A percentile compares a stretch with the other conserved stretches of the same genome.
These are phyloP conservation scores for Alternaria tenuissima DNA, from an alignment of 2,329 filamentous ascomycete species.

Conservation along the genomic window DNA sequence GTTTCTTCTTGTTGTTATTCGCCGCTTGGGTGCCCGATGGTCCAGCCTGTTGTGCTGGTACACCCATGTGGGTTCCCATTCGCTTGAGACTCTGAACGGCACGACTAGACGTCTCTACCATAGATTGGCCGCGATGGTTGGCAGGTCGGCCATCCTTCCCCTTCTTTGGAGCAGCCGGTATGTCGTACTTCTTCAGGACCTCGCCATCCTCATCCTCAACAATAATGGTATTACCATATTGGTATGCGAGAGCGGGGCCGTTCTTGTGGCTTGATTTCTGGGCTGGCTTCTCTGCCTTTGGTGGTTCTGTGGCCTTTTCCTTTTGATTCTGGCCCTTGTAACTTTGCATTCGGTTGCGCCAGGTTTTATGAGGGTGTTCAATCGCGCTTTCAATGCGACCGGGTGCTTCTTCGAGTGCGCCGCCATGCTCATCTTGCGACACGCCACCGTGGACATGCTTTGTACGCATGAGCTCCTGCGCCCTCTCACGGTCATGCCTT, in stretches of 20 bases:
- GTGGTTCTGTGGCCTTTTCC: constrained; percentile 46
- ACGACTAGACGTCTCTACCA: constrained; percentile 45
- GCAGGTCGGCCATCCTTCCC: constrained; percentile 35
- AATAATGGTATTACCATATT: constrained; percentile 89
- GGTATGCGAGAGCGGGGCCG: constrained; percentile 82
- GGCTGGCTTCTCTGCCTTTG: constrained; percentile 44
- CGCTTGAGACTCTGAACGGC: constrained; percentile 56
- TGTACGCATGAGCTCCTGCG: constrained; percentile 63
- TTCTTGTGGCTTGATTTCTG: constrained; percentile 53
- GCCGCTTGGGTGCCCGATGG: constrained; percentile 28
- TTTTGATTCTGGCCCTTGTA: constrained; percentile 54
- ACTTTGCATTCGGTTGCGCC: constrained; percentile 57
- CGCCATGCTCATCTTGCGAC: constrained; percentile 59
- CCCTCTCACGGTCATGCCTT: constrained; percentile 65
- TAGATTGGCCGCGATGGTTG: constrained; percentile 39
- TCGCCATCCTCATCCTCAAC: constrained; percentile 88
- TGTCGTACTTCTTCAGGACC: constrained; percentile 83
- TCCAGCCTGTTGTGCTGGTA: constrained; percentile 40
- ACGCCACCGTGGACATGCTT: constrained; percentile 54
- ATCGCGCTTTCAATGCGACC: constrained; percentile 48
- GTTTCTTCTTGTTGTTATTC: constrained; percentile 31
- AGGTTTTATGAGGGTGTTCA: constrained; percentile 52
- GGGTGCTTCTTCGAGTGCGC: constrained; percentile 45
- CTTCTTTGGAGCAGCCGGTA: constrained; percentile 63
- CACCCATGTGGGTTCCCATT: constrained; percentile 64